phyloP scores from a whole-genome alignment of 345 rosid species.

The Linum tenue region DNA sequence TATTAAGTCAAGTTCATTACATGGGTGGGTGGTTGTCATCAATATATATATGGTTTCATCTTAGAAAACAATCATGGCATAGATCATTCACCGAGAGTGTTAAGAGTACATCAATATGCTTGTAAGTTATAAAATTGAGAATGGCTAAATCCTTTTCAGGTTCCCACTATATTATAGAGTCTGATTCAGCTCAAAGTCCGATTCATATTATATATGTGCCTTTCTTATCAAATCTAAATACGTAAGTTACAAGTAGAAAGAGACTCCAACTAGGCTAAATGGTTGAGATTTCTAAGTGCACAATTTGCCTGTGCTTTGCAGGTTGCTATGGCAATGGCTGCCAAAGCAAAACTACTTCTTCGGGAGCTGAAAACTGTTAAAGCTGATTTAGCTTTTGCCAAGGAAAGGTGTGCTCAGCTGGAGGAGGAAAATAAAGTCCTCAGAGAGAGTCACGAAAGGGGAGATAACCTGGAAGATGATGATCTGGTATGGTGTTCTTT shows the following conservation, averaged over 20 bases:
- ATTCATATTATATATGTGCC: too few species aligned
- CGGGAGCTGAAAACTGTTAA: conserved; percentile 30
- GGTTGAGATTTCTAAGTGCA: background rate
- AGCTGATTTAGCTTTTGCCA: conserved; percentile 31
- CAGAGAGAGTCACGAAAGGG: conserved; percentile 21
- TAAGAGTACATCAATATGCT: background rate
- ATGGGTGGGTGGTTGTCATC: conserved; percentile 15
- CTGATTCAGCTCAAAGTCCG: background rate
- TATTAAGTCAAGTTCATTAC: conserved; percentile 23
- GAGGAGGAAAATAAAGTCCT: conserved; percentile 32
- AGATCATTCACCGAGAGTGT: background rate
- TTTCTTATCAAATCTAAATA: too few species aligned
- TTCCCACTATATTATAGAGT: background rate
- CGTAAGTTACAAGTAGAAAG: background rate
- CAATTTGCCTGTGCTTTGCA: conserved; percentile 23
- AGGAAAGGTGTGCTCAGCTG: conserved; percentile 28
- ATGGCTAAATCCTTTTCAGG: background rate
- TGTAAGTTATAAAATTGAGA: background rate
- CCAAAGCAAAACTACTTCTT: conserved; percentile 29
- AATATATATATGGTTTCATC: conserved; percentile 2
- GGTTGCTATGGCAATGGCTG: conserved; percentile 39
- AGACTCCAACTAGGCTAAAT: background rate
- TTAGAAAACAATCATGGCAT: conserved; percentile 3
- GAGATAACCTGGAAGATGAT: conserved; percentile 25
- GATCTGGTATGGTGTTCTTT: conserved; percentile 18